These are phyloP conservation scores for Cucumis hystrix DNA, from an alignment of 306 rosid genomes.

Conservation along the genomic window DNA sequence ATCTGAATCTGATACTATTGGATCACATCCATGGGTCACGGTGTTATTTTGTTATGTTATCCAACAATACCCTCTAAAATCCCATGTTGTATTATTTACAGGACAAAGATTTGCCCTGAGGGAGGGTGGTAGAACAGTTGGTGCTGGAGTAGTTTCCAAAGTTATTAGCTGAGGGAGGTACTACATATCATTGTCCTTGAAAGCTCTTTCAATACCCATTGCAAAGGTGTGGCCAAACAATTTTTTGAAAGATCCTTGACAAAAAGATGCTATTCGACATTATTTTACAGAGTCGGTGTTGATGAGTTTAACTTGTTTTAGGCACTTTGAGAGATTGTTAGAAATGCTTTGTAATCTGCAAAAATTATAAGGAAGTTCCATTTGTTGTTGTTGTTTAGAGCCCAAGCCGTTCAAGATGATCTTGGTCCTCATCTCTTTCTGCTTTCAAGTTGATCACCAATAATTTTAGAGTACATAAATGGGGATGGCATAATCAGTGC, in stretches of 20 bases:
- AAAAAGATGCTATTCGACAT: neutral
- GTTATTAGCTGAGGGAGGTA: constrained; percentile 34
- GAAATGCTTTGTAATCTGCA: constrained; percentile 4
- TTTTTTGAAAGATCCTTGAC: constrained; percentile 7
- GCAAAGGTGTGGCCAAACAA: constrained; percentile 9
- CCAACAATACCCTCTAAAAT: neutral
- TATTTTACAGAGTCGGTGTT: neutral
- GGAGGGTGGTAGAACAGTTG: constrained; percentile 99
- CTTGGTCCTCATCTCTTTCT: neutral
- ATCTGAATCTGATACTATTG: neutral
- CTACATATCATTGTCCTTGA: neutral
- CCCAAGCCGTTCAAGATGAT: neutral
- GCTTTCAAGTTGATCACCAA: neutral
- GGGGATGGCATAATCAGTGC: neutral
- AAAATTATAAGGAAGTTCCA: neutral
- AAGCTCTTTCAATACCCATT: neutral
- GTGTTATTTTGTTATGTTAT: neutral
- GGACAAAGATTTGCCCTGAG: constrained; percentile 99
- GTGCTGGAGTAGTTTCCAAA: constrained; percentile 98
- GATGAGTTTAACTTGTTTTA: neutral
- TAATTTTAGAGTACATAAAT: constrained; percentile 7
- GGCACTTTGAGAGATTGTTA: neutral
- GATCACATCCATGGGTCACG: neutral
- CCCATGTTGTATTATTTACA: constrained; percentile 17
- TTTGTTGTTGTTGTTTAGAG: neutral